Conservation (phyloP, 1,284 basidiomycete species). For the Neonothopanus nambi region DNA sequence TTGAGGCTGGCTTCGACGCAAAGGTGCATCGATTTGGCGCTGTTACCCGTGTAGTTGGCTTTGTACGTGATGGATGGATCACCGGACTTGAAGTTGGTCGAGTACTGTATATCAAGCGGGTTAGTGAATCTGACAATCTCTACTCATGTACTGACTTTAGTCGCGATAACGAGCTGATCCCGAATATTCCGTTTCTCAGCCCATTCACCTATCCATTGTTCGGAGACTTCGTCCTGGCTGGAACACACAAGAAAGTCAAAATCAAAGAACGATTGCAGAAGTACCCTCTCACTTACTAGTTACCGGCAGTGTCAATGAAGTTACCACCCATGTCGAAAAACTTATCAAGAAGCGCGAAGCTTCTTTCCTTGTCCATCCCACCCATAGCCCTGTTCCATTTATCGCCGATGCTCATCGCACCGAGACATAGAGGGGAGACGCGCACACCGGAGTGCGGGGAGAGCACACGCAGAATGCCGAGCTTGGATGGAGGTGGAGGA, state of each 20-base stretch:
- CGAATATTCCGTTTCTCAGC: slow-evolving; percentile 6
- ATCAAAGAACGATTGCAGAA: background rate
- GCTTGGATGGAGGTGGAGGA: slow-evolving; percentile 21
- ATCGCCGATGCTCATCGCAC: slow-evolving; percentile 50
- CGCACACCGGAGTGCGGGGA: slow-evolving; percentile 39
- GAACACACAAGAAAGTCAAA: background rate
- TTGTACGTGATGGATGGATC: slow-evolving; percentile 32
- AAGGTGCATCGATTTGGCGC: slow-evolving; percentile 42
- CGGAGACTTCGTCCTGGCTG: slow-evolving; percentile 5
- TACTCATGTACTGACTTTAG: background rate
- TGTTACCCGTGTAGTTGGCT: slow-evolving; percentile 49
- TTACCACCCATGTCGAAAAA: slow-evolving; percentile 13
- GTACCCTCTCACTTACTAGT: slow-evolving; percentile 7
- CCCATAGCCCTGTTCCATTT: slow-evolving; percentile 35
- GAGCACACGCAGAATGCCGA: slow-evolving; percentile 44
- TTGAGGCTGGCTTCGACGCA: slow-evolving; percentile 49
- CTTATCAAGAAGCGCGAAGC: slow-evolving; percentile 38
- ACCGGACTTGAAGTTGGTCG: slow-evolving; percentile 28
- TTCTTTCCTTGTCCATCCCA: slow-evolving; percentile 20
- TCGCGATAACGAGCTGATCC: slow-evolving; percentile 9
- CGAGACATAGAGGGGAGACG: slow-evolving; percentile 49
- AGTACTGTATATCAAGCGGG: slow-evolving; percentile 9
- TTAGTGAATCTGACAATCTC: background rate
- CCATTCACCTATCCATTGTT: slow-evolving; percentile 11
- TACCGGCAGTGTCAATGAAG: slow-evolving; percentile 18